Evolutionary conservation across 139 green algal genomes (phyloP).

Genomic region (Microglena sp.): DNA sequence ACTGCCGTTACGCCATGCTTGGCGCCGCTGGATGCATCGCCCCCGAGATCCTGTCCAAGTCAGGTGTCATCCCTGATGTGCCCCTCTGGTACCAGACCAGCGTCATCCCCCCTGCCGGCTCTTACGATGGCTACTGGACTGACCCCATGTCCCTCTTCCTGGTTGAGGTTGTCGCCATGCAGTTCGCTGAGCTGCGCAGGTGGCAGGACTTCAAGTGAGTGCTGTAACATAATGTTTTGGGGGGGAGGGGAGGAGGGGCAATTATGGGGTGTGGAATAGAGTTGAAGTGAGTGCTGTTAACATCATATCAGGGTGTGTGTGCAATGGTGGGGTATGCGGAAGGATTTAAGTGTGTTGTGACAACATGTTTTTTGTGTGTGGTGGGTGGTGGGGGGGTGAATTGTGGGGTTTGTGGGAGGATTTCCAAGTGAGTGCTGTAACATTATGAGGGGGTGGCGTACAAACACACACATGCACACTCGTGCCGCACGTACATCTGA

Average conservation of each 20-base stretch:
- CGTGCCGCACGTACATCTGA: no score
- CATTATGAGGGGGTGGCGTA: no score
- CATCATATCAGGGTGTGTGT: no score
- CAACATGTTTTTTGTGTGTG: no score
- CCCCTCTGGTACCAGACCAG: slow-evolving; percentile 76
- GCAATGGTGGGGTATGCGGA: no score
- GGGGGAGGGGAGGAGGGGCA: not conserved
- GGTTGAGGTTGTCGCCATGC: slow-evolving; percentile 84
- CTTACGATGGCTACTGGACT: slow-evolving; percentile 74
- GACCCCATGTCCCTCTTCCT: slow-evolving; percentile 93
- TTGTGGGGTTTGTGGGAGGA: no score
- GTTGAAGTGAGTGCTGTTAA: no score
- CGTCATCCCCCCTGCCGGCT: slow-evolving; percentile 76
- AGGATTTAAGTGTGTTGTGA: no score
- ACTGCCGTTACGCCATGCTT: slow-evolving; percentile 91
- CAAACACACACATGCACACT: no score
- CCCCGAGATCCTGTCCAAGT: slow-evolving; percentile 81
- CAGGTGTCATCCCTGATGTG: slow-evolving; percentile 64
- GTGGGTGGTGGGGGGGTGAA: no score
- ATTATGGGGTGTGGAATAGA: not conserved
- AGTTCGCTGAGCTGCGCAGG: slow-evolving; percentile 91
- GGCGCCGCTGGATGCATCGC: slow-evolving; percentile 86
- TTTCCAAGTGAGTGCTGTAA: no score
- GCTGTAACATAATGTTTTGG: not conserved
- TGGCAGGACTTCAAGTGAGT: slow-evolving; percentile 56